These are phyloP conservation scores for Simplicillium sp. DNA, from an alignment of 2,329 filamentous ascomycete genomes.

Conservation along the genomic window DNA sequence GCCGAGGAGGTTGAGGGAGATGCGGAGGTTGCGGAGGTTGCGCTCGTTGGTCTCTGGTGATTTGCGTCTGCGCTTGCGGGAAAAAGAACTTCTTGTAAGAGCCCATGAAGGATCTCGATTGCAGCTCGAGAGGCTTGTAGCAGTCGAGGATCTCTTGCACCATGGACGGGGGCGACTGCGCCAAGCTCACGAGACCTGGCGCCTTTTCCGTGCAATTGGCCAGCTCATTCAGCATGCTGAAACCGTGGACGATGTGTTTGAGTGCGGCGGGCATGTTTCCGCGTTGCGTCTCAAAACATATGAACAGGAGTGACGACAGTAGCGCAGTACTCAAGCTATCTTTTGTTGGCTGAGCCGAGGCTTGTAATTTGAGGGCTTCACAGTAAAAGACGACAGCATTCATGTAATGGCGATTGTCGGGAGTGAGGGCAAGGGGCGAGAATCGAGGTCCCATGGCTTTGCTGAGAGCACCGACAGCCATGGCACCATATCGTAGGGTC, in stretches of 20 bases:
- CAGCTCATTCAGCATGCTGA: conserved; percentile 29
- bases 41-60: neutral
- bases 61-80: conserved; percentile 8
- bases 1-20: neutral
- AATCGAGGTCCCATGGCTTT: conserved; percentile 19
- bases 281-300: conserved; percentile 30
- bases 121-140: conserved; percentile 26
- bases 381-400: conserved; percentile 31
- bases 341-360: conserved; percentile 22
- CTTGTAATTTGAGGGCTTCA: conserved; percentile 28
- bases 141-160: conserved; percentile 29
- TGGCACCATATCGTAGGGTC: conserved; percentile 26
- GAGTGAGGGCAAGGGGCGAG: conserved; percentile 11
- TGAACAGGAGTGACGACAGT: conserved; percentile 28
- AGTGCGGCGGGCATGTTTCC: conserved; percentile 29
- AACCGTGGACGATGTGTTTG: conserved; percentile 29
- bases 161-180: conserved; percentile 23
- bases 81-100: conserved; percentile 26
- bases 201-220: conserved; percentile 24
- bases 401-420: conserved; percentile 25
- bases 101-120: conserved; percentile 28
- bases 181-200: conserved; percentile 25
- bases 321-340: conserved; percentile 28
- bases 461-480: conserved; percentile 29
- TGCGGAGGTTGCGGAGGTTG: neutral